A percentile compares a stretch with the other conserved stretches of the same genome.
These are phyloP conservation scores for Colletotrichum salicis DNA, from an alignment of 2,329 filamentous ascomycete species.

Conservation along the genomic window DNA sequence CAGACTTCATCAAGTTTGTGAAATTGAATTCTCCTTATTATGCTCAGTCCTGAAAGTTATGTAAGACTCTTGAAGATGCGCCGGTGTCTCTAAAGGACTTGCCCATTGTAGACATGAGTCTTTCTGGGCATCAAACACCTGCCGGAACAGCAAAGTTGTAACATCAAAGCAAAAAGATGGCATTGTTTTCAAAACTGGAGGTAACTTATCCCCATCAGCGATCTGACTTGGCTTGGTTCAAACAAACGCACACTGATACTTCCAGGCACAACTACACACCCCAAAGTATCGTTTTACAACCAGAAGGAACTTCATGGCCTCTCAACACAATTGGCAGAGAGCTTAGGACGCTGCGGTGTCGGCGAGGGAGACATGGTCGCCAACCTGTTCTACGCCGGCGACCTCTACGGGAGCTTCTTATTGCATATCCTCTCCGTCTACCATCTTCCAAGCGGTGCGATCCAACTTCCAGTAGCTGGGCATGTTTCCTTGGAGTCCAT, in stretches of 20 bases:
- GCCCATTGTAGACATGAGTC: conserved; percentile 22
- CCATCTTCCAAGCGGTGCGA: conserved; percentile 16
- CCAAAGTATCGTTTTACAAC: conserved; percentile 27
- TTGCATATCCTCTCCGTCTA: conserved; percentile 31
- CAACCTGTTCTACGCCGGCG: conserved; percentile 31
- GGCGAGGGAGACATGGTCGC: conserved; percentile 20
- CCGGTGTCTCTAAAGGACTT: not conserved
- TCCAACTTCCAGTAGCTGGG: conserved; percentile 23
- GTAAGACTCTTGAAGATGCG: not conserved
- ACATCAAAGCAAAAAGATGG: conserved; percentile 29
- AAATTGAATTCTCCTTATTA: conserved; percentile 22
- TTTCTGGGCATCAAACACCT: conserved; percentile 28
- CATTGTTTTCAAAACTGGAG: conserved; percentile 29
- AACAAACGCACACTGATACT: not conserved
- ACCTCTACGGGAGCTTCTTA: conserved; percentile 31
- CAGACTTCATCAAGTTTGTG: conserved; percentile 23
- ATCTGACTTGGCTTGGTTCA: no score
- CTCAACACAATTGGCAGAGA: conserved; percentile 23
- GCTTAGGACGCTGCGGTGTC: conserved; percentile 18
- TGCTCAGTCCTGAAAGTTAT: conserved; percentile 12
- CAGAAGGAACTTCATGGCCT: conserved; percentile 23
- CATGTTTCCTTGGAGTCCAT: conserved; percentile 25
- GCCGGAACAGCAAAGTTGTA: conserved; percentile 23
- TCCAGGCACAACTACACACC: conserved; percentile 28
- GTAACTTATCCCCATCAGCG: not conserved